Base-by-base conservation (phyloP, 768 basidiomycete genomes). In the Tricholoma hemisulphureum region DNA sequence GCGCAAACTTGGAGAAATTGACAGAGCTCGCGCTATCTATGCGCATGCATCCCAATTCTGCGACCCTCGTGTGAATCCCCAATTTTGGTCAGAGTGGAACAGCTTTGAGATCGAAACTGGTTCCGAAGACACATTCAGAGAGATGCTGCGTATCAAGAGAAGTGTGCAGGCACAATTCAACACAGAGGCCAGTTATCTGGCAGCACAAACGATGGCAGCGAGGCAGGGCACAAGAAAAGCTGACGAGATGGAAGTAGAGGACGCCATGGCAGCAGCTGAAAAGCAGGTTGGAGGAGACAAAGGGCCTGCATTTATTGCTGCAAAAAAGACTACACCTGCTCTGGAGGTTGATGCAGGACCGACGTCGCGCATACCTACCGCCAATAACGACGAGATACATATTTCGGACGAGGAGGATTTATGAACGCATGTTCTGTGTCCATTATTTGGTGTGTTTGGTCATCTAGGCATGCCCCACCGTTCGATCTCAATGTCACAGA, bases 91-190 rank as follows among this genome's bases (percentile, higher is more conserved):
- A 28, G 93, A 97, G 69, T 98, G 97, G 97, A 95, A 98, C 71
- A 80, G 80, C 51, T 99, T 98, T 76, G 97, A 99, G 75, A 93
- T 98, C 67, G 97, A 98, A 71, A 97, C 95, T 2, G 97, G 97
- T 1, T 96, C 93, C 2, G 97, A 99, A 71, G 97, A 99, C 70
- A 99, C 97, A 0, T 99, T 99, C 87, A 81, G 88, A 61, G 91
- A 93, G 75, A 93, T 93, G 91, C 71, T 94, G 58, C 87, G 95
- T 34, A 97, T 98, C 79, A 97, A 96, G 75, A 87, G 97, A 57
- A 95, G 95, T 65, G 97, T 99, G 14, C 97, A 99, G 73, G 95
- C 96, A 24, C 92, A 95, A 68, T 99, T 97, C 80, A 98, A 99
- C 72, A 99, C 97, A 2, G 96, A 98, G 73, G 91, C 89, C 46